These are phyloP conservation scores for Coemansia guatemalensis DNA, from an alignment of 192 early-diverging fungal genomes.

Conservation along the genomic window DNA sequence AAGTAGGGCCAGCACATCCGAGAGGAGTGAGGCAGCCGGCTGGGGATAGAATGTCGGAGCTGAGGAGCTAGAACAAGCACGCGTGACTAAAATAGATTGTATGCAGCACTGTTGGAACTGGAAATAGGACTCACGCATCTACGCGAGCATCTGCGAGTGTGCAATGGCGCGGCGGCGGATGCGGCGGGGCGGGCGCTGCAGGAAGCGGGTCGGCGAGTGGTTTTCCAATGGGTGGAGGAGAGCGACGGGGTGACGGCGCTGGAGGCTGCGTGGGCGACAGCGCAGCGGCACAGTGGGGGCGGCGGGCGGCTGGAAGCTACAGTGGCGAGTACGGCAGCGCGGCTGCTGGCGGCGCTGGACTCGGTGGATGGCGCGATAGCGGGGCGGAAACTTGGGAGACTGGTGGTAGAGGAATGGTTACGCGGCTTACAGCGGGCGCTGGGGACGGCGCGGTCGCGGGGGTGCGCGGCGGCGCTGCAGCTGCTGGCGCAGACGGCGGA, in stretches of 20 bases:
- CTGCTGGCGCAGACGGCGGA: constrained; percentile 34
- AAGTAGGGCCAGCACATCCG: neutral
- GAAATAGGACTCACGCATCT: constrained; percentile 43
- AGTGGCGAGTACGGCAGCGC: constrained; percentile 20
- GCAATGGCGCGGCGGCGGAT: constrained; percentile 16
- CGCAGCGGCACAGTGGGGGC: constrained; percentile 16
- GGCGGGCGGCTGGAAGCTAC: constrained; percentile 30
- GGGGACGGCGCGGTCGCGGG: constrained; percentile 30
- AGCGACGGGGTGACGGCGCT: constrained; percentile 20
- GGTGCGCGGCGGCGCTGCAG: constrained; percentile 36
- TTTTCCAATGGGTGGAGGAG: constrained; percentile 45
- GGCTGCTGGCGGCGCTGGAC: constrained; percentile 29
- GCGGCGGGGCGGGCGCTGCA: constrained; percentile 11
- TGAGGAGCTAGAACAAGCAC: neutral
- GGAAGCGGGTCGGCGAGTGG: constrained; percentile 37
- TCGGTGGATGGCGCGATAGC: constrained; percentile 10
- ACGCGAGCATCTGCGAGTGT: constrained; percentile 49
- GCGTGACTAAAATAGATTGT: neutral
- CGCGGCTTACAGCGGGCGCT: constrained; percentile 34
- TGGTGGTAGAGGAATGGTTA: constrained; percentile 35
- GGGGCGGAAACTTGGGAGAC: constrained; percentile 26
- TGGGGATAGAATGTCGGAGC: neutral
- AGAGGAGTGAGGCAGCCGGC: too few species aligned
- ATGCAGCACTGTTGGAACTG: neutral
- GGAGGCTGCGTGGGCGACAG: constrained; percentile 28